These are phyloP conservation scores for Sarocladium brachiariae DNA, from an alignment of 2,329 filamentous ascomycete genomes.

Conservation along the genomic window DNA sequence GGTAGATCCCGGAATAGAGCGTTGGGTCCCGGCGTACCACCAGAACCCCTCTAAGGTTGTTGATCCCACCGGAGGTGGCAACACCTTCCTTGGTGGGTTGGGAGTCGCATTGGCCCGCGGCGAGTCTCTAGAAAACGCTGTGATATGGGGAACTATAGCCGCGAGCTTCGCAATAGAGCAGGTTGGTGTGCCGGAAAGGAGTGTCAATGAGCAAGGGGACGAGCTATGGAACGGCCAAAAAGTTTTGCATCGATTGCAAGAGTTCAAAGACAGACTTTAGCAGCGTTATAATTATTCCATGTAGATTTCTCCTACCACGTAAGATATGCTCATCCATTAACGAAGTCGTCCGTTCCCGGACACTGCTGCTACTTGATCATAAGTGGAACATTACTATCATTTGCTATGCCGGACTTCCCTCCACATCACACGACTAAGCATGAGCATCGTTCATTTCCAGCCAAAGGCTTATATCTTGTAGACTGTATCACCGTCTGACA, in stretches of 20 bases:
- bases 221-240: constrained; percentile 57
- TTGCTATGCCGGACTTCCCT: neutral
- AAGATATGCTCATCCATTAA: too few relatives aligned
- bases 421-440: neutral
- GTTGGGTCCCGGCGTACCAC: constrained; percentile 78
- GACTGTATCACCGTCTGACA: constrained; percentile 56
- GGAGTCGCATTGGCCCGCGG: constrained; percentile 54
- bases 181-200: constrained; percentile 67
- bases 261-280: constrained; percentile 33
- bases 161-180: constrained; percentile 95
- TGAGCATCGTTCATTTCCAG: neutral
- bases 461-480: constrained; percentile 54
- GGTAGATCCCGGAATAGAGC: constrained; percentile 57
- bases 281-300: neutral
- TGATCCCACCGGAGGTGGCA: constrained; percentile 94
- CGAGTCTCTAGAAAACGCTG: constrained; percentile 59
- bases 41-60: constrained; percentile 49
- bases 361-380: too few relatives aligned
- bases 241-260: constrained; percentile 44
- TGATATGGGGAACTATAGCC: constrained; percentile 70
- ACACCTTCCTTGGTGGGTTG: constrained; percentile 70
- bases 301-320: too few relatives aligned
- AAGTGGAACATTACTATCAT: neutral
- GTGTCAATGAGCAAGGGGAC: constrained; percentile 31
- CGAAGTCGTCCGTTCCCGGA: too few relatives aligned